Base-by-base conservation (phyloP, 768 basidiomycete species). In the Austroboletus eburneus region DNA sequence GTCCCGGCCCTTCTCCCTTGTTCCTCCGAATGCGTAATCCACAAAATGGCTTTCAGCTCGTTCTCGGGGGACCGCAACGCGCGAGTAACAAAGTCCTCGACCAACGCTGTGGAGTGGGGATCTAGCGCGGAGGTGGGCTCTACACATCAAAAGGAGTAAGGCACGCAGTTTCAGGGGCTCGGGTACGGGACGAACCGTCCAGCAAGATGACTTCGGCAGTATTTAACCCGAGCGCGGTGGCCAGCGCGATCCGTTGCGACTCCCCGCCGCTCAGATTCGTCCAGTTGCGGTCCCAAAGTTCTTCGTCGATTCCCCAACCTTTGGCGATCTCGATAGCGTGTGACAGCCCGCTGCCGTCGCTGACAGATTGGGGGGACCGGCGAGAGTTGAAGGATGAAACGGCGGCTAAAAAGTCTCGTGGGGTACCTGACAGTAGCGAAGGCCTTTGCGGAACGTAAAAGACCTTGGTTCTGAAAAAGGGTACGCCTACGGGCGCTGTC, bases 101-200 rank as follows among this genome's bases (percentile, higher is more conserved):
- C 87, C 23, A 73, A 65, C 13, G 70, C 57, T 13, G 83, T 83
- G 1, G 84, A 78, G 25, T 76, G 75, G 14, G 79, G 70, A 63
- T 95, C 92, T 45, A 95, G 72, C 0, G 92, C 92, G 9, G 88
- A 91, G 0, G 92, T 94, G 2, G 92, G 92, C 65, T 95, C 92
- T 94, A 52, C n/a, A n/a, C n/a, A n/a, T n/a, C n/a, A n/a, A 6
- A 51, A 25, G 8, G 18, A 34, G 50, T 43, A 7, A 51, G 30
- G 24, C 33, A 25, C n/a, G 21, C 9, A 17, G 32, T 14, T 27
- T 29, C n/a, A n/a, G n/a, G n/a, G 20, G 25, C 25, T 16, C 38
- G 27, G 3, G 5, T 30, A 30, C 49, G 27, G 34, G 9, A 32
- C 14, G 69, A 34, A 89, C 91, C 92, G 59, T 87, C 92, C 34